Evolutionary conservation across 2,329 filamentous ascomycete genomes (phyloP).

Genomic region (Hymenoscyphus salicellus): DNA sequence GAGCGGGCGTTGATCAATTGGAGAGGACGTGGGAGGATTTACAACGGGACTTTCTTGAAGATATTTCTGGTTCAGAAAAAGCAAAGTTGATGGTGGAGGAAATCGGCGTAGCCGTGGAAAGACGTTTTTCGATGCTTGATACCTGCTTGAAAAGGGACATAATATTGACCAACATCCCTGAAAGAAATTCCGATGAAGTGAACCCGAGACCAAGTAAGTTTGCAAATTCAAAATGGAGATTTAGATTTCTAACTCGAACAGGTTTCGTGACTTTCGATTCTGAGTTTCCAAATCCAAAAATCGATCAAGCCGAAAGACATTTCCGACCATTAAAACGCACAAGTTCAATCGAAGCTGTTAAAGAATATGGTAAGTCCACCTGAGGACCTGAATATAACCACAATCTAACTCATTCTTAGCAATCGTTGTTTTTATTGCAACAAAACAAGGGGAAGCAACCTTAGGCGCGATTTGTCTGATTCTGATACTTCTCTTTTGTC

Average conservation of each 20-base stretch:
- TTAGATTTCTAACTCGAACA: too few relatives aligned
- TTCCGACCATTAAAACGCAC: background rate
- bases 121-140: background rate
- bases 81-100: background rate
- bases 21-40: background rate
- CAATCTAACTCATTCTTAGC: background rate
- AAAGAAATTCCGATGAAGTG: background rate
- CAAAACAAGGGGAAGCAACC: slow-evolving; percentile 1
- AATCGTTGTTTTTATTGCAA: background rate
- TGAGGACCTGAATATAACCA: background rate
- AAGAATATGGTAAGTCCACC: background rate
- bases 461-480: background rate
- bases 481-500: background rate
- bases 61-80: background rate
- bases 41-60: background rate
- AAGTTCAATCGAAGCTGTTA: background rate
- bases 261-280: background rate
- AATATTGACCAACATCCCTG: background rate
- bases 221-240: too few relatives aligned
- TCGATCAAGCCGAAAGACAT: background rate
- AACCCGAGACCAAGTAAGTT: too few relatives aligned
- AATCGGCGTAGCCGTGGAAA: background rate
- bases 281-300: background rate
- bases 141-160: background rate
- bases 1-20: background rate